Percentiles rank a stretch among this genome's conserved stretches.
Evolutionary conservation across 305 asterid species (phyloP).

Genomic region (Caryopteris hybrid): DNA sequence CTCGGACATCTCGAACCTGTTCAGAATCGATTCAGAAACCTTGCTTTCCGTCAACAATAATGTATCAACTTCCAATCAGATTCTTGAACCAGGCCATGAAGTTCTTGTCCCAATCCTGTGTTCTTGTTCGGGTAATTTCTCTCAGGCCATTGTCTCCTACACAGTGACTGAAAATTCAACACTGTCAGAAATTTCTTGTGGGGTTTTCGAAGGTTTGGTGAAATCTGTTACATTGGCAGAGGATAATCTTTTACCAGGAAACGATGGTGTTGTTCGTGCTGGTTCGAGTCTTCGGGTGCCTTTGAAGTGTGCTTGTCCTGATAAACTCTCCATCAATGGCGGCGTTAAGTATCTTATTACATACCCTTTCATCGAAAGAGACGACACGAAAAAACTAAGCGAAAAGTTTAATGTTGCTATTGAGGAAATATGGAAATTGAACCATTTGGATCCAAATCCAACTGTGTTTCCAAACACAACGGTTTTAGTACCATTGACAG

Average conservation of each 20-base stretch:
- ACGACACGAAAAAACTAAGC: slow-evolving; percentile 30
- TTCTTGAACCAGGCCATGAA: slow-evolving; percentile 49
- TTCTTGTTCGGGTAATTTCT: slow-evolving; percentile 41
- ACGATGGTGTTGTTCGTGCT: slow-evolving; percentile 3
- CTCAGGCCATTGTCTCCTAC: slow-evolving; percentile 37
- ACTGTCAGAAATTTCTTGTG: slow-evolving; percentile 44
- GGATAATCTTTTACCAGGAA: slow-evolving; percentile 13
- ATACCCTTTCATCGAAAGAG: slow-evolving; percentile 47
- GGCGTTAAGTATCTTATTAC: slow-evolving; percentile 47
- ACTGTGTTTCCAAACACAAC: slow-evolving; percentile 59
- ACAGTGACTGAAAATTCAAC: slow-evolving; percentile 7
- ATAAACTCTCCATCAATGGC: not conserved
- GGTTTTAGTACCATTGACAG: slow-evolving; percentile 49
- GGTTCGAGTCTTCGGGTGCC: slow-evolving; percentile 44
- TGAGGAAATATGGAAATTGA: slow-evolving; percentile 42
- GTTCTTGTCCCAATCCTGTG: slow-evolving; percentile 48
- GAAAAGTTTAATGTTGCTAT: slow-evolving; percentile 42
- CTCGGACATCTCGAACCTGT: slow-evolving; percentile 35
- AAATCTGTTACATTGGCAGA: slow-evolving; percentile 35
- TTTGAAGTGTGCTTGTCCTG: slow-evolving; percentile 67
- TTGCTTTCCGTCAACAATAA: slow-evolving; percentile 41
- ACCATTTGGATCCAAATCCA: slow-evolving; percentile 37
- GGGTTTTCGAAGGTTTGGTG: slow-evolving; percentile 46
- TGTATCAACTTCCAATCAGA: slow-evolving; percentile 15
- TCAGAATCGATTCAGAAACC: slow-evolving; percentile 22